Percentiles rank a stretch among this genome's conserved stretches.
These are phyloP conservation scores for Perkinsus chesapeaki DNA, from an alignment of 169 alveolate genomes.

Conservation along the genomic window DNA sequence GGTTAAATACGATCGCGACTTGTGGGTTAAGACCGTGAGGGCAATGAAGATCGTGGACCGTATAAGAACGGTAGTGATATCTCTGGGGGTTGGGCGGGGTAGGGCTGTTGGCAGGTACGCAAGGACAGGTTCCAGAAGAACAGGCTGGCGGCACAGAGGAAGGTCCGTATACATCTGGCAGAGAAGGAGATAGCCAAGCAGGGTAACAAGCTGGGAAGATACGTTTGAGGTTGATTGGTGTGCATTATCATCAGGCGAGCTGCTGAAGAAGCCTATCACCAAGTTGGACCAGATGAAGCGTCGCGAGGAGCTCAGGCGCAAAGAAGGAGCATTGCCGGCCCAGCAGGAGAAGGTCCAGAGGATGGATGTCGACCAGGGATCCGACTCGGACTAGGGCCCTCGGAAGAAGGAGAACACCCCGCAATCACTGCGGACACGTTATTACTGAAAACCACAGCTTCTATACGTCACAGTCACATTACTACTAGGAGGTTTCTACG, in stretches of 20 bases:
- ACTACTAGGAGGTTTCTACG: background rate
- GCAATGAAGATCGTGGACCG: constrained; percentile 90
- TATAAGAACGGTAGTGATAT: constrained; percentile 78
- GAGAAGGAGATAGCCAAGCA: background rate
- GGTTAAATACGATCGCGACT: constrained; percentile 86
- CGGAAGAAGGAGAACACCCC: background rate
- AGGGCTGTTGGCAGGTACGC: background rate
- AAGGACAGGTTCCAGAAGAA: background rate
- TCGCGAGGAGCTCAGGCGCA: background rate
- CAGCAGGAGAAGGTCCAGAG: background rate
- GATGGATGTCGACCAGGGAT: background rate
- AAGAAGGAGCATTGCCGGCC: background rate
- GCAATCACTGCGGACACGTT: background rate
- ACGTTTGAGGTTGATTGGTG: background rate
- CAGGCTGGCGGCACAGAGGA: constrained; percentile 1
- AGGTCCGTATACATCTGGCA: background rate
- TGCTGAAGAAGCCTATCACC: background rate
- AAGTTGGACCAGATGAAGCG: constrained; percentile 3
- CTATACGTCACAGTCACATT: background rate
- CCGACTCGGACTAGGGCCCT: background rate
- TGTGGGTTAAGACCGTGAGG: constrained; percentile 86
- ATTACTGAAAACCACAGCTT: background rate
- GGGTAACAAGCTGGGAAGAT: background rate
- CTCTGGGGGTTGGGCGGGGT: constrained; percentile 30
- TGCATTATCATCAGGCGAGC: no score